phyloP scores from a whole-genome alignment of 2,329 filamentous ascomycete species.

The Ophiocordyceps camponoti-saundersi region DNA sequence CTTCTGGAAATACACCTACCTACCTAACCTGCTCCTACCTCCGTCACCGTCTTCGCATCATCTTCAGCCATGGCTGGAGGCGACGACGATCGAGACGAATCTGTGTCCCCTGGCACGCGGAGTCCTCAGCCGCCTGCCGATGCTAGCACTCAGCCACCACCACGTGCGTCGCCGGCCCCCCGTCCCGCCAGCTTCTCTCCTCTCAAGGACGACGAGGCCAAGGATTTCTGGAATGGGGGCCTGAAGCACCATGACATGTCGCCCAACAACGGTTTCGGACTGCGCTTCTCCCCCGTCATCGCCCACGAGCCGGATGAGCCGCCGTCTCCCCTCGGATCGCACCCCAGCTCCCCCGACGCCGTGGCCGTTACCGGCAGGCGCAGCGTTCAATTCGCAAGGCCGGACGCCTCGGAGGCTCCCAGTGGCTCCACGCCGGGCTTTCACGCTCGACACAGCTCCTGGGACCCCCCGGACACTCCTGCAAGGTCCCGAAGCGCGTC shows the following conservation, averaged over 20 bases:
- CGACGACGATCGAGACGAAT: slow-evolving; percentile 2
- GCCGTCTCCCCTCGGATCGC: not conserved
- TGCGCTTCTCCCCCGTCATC: not conserved
- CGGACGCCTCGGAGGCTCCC: slow-evolving; percentile 17
- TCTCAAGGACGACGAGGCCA: slow-evolving; percentile 1
- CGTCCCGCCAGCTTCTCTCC: slow-evolving; percentile 2
- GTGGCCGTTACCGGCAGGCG: slow-evolving; percentile 14
- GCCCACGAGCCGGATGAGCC: slow-evolving; percentile 1
- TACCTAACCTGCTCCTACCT: not conserved
- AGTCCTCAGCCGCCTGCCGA: slow-evolving; percentile 3
- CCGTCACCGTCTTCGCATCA: not conserved
- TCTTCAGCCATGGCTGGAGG: slow-evolving; percentile 2
- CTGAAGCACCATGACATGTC: slow-evolving; percentile 3
- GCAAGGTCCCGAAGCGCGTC: slow-evolving; percentile 44
- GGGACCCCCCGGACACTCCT: slow-evolving; percentile 45
- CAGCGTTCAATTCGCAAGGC: slow-evolving; percentile 61
- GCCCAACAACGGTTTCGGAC: not conserved
- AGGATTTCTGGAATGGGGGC: slow-evolving; percentile 7
- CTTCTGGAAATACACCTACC: not conserved
- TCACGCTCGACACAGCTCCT: slow-evolving; percentile 44
- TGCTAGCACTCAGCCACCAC: slow-evolving; percentile 1
- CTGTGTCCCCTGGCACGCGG: slow-evolving; percentile 6
- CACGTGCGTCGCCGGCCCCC: slow-evolving; percentile 1
- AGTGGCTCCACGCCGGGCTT: slow-evolving; percentile 25
- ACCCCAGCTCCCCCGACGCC: not conserved